phyloP scores from a whole-genome alignment of 352 stramenopile species.

The Phytopythium ostracodes region DNA sequence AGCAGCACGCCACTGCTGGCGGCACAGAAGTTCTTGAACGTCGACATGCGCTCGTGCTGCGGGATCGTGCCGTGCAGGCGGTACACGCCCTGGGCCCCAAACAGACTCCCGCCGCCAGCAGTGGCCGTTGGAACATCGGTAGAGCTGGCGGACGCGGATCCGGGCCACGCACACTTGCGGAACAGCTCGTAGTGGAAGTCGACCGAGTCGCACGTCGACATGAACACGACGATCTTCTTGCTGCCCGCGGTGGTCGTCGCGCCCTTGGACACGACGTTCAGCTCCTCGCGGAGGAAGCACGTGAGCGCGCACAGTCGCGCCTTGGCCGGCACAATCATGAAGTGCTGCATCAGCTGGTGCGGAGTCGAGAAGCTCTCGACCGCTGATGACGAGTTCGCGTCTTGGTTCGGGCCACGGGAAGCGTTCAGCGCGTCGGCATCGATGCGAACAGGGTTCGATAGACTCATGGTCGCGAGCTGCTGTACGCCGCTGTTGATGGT shows the following conservation, averaged over 20 bases:
- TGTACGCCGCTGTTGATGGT: constrained; percentile 86
- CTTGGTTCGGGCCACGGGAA: constrained; percentile 4
- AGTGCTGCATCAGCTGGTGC: constrained; percentile 94
- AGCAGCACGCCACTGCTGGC: constrained; percentile 92
- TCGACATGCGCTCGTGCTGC: constrained; percentile 95
- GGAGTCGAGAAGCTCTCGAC: constrained; percentile 84
- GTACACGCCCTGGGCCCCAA: constrained; percentile 65
- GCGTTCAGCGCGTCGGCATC: constrained; percentile 58
- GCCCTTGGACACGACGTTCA: constrained; percentile 28
- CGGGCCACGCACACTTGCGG: constrained; percentile 72
- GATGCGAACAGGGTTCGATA: constrained; percentile 67
- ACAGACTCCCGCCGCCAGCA: constrained; percentile 33
- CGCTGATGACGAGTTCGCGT: constrained; percentile 6
- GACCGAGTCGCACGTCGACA: constrained; percentile 96
- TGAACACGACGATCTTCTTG: constrained; percentile 93
- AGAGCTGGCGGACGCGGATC: constrained; percentile 3
- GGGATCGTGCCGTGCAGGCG: constrained; percentile 95
- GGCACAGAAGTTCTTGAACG: constrained; percentile 93
- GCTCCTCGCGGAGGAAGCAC: constrained; percentile 87
- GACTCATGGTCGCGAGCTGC: constrained; percentile 79
- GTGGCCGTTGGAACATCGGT: background rate
- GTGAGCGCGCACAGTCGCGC: constrained; percentile 90
- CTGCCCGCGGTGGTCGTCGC: constrained; percentile 4
- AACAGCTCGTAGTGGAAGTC: constrained; percentile 96
- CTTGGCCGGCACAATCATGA: constrained; percentile 95